These are phyloP conservation scores for Salix caprea DNA, from an alignment of 345 rosid genomes.

Conservation along the genomic window DNA sequence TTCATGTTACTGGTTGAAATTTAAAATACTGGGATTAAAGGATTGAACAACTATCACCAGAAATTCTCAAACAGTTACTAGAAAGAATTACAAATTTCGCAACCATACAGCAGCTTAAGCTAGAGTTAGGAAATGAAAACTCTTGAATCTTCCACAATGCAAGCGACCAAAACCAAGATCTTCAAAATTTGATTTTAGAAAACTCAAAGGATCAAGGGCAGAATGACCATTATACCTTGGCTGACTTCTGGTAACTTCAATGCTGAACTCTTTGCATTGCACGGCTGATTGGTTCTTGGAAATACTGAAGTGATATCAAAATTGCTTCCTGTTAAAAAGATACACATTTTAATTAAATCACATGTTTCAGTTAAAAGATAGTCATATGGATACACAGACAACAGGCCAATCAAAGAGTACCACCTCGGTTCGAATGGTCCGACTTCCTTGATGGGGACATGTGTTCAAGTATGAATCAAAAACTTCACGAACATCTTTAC, in stretches of 20 bases:
- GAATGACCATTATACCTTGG: neutral
- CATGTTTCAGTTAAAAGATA: neutral
- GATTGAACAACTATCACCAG: neutral
- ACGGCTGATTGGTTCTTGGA: slow-evolving; percentile 68
- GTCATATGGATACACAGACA: neutral
- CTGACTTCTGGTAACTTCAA: neutral
- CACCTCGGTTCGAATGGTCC: slow-evolving; percentile 91
- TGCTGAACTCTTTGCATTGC: slow-evolving; percentile 36
- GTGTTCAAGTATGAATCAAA: slow-evolving; percentile 76
- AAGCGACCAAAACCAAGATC: slow-evolving; percentile 1
- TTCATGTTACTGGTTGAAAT: neutral
- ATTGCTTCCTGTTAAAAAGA: slow-evolving; percentile 60
- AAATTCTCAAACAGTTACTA: neutral
- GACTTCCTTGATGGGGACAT: slow-evolving; percentile 89
- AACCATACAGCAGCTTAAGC: neutral
- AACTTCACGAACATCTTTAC: slow-evolving; percentile 49
- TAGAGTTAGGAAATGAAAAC: neutral
- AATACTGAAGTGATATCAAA: slow-evolving; percentile 81
- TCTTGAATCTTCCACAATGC: neutral
- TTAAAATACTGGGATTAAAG: neutral
- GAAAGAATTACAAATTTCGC: neutral
- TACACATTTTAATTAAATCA: neutral
- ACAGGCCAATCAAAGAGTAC: neutral
- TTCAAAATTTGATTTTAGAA: neutral
- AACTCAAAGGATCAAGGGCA: neutral